Percentiles rank a stretch among this genome's conserved stretches.
Conservation (phyloP, 2,329 filamentous ascomycete species). For the Diaporthe humulicola region DNA sequence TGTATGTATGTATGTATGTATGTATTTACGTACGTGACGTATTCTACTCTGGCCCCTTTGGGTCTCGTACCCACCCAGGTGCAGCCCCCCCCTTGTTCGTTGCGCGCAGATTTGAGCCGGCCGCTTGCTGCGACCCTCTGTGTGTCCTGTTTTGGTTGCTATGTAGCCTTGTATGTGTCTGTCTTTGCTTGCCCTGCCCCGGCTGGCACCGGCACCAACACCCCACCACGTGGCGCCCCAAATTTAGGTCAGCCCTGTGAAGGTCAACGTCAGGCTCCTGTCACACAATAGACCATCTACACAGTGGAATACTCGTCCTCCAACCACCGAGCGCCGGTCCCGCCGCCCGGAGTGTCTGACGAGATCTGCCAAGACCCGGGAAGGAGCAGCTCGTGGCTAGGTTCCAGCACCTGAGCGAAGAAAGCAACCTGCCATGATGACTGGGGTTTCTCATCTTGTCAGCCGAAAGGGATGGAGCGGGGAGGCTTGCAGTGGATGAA, state of each 20-base stretch:
- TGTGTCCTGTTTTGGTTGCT: conserved; percentile 1
- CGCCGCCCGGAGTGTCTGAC: conserved; percentile 8
- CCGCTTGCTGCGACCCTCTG: not conserved
- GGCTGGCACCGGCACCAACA: conserved; percentile 3
- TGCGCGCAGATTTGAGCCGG: conserved; percentile 22
- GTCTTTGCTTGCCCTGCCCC: not conserved
- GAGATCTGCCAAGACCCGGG: conserved; percentile 33
- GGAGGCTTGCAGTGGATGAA: not conserved
- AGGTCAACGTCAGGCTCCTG: conserved; percentile 1
- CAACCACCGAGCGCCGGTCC: not conserved
- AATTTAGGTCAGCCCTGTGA: conserved; percentile 29
- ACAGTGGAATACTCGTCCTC: not conserved
- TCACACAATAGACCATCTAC: not conserved
- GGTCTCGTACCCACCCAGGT: not conserved
- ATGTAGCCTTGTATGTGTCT: not conserved
- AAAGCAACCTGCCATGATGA: not conserved
- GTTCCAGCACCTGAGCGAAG: not conserved
- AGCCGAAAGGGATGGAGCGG: not conserved
- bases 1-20: not conserved
- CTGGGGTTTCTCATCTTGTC: not conserved
- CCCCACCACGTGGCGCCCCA: conserved; percentile 35
- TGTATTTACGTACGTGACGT: too few species aligned
- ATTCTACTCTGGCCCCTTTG: not conserved
- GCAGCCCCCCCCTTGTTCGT: not conserved
- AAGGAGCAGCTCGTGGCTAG: conserved; percentile 20